Evolutionary conservation across 768 basidiomycete species (phyloP), one percentile per base, ranked within the genome.

Genomic region (Pilatotrama ljubarskyi): DNA sequence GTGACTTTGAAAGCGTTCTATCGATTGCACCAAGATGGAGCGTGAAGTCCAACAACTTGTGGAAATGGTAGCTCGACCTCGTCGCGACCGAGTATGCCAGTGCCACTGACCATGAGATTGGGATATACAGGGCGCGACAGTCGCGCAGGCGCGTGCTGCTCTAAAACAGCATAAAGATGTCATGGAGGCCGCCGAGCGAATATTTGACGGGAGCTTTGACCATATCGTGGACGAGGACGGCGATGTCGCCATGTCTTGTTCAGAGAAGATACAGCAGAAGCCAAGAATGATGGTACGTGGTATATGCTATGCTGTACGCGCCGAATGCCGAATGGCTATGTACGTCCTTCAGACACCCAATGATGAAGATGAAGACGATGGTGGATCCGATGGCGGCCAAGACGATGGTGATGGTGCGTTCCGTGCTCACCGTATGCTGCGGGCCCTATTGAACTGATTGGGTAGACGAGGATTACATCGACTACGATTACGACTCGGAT

Each of bases 401-500:
- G 85, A 83, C 46, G 85, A 82, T 44, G 83, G 78, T 43, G 78
- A 83, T 58, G 78, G 81, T 79, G 35, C 9, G 61, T 64, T 25
- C 11, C 25, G n/a, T 40, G 42, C 17, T 17, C n/a, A 14, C 2
- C 15, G 22, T 41, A 22, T 44, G 26, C 11, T 18, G 32, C 29
- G 15, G 29, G 41, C 20, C 36, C 50, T 13, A 18, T 10, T 25
- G 49, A 18, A 59, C n/a, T 44, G n/a, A 4, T 44, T 41, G 15
- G 41, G 50, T 20, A 77, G 83, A 70, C 3, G 86, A 78, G 42
- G 85, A 85, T 51, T 91, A 81, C 68, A 80, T 84, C 52, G 90
- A 93, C 75, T 93, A 93, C 55, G 90, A 93, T 74, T 93, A 92
- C 66, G 91, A 94, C 73, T 91, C 88, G 46, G 92, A 93, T 71